These are phyloP conservation scores for Arthrobotrys sinensis DNA, from an alignment of 2,329 filamentous ascomycete species.

Conservation along the genomic window DNA sequence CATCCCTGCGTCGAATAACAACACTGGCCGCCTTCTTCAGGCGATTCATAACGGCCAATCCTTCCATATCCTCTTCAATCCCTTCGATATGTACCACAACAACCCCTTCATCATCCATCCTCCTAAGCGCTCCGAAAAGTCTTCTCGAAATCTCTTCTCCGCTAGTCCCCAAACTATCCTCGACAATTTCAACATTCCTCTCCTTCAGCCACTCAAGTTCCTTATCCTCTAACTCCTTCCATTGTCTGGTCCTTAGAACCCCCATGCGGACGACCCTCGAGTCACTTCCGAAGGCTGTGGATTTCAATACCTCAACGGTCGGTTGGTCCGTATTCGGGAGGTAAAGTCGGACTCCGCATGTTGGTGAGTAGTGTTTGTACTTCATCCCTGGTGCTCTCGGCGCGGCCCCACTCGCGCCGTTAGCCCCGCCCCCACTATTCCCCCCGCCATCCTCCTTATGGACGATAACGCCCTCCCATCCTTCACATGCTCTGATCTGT, in stretches of 20 bases:
- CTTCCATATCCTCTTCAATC: conserved; percentile 82
- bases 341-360: conserved; percentile 86
- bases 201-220: conserved; percentile 64
- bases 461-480: conserved; percentile 80
- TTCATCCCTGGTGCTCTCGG: conserved; percentile 98
- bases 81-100: conserved; percentile 93
- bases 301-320: conserved; percentile 64
- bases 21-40: conserved; percentile 80
- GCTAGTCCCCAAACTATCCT: conserved; percentile 80
- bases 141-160: conserved; percentile 84
- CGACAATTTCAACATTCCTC: conserved; percentile 71
- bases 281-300: conserved; percentile 64
- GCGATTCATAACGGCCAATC: conserved; percentile 88
- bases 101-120: conserved; percentile 83
- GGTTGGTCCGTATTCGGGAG: conserved; percentile 72
- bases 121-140: conserved; percentile 87
- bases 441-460: conserved; percentile 41
- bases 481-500: conserved; percentile 79
- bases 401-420: conserved; percentile 76
- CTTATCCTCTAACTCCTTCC: conserved; percentile 67
- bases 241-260: conserved; percentile 73
- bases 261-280: conserved; percentile 67
- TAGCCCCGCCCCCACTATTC: conserved; percentile 73
- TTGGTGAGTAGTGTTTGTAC: conserved; percentile 97
- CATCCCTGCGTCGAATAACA: conserved; percentile 63